phyloP scores from a whole-genome alignment of 345 rosid genomes.

The Brassica juncea region DNA sequence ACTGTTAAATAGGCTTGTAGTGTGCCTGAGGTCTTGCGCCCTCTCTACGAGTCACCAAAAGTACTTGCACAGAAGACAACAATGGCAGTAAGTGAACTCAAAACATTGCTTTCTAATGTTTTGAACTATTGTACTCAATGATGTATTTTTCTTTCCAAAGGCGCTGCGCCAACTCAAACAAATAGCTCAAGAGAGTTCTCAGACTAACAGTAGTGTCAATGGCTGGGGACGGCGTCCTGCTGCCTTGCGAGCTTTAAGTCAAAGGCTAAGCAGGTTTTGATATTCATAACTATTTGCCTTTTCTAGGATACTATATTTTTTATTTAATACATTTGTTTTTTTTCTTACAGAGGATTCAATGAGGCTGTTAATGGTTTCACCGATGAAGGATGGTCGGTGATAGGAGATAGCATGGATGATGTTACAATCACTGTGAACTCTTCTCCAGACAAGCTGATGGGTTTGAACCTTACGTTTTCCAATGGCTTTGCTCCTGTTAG shows the following conservation, averaged over 20 bases:
- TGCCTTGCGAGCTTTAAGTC: conserved; percentile 88
- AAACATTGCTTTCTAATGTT: not conserved
- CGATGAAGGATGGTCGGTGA: conserved; percentile 96
- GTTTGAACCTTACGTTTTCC: conserved; percentile 71
- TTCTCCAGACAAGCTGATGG: conserved; percentile 95
- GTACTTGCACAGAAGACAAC: conserved; percentile 97
- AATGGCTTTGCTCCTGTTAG: conserved; percentile 88
- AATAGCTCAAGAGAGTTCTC: conserved; percentile 89
- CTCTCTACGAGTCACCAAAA: conserved; percentile 90
- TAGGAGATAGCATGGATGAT: conserved; percentile 97
- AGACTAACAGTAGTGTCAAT: conserved; percentile 68
- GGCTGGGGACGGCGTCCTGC: conserved; percentile 98
- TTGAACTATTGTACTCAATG: not conserved
- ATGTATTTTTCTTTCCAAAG: conserved; percentile 39
- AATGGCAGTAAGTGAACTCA: conserved; percentile 68
- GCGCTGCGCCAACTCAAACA: conserved; percentile 94
- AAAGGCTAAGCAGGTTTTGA: conserved; percentile 88
- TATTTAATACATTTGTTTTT: conserved; percentile 22
- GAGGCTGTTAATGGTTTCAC: conserved; percentile 95
- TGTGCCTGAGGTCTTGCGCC: conserved; percentile 97
- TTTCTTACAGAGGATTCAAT: conserved; percentile 78
- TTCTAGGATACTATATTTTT: not conserved
- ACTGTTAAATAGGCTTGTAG: conserved; percentile 71
- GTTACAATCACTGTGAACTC: conserved; percentile 91
- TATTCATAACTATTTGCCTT: conserved; percentile 1